Conservation (phyloP, 2,329 filamentous ascomycete species). For the Sarocladiaceae sp. region DNA sequence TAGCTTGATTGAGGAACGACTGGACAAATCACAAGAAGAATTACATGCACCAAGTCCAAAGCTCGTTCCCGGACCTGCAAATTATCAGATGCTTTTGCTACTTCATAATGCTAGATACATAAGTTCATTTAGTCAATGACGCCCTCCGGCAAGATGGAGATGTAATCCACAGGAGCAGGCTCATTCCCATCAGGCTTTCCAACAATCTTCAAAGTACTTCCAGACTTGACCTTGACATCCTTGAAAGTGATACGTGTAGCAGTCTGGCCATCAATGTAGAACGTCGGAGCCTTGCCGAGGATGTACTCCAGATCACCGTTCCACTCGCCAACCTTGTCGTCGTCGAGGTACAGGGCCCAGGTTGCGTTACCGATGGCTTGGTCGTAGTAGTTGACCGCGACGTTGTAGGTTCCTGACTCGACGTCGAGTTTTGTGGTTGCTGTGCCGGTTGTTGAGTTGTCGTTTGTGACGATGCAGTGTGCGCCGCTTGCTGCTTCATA, state of each 20-base stretch:
- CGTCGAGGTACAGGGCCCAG: constrained; percentile 52
- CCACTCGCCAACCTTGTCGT: constrained; percentile 52
- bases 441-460: constrained; percentile 39
- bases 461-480: constrained; percentile 50
- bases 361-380: constrained; percentile 51
- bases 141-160: constrained; percentile 55
- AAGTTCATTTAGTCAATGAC: constrained; percentile 43
- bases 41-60: neutral
- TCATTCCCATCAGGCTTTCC: constrained; percentile 57
- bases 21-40: neutral
- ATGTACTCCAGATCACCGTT: constrained; percentile 53
- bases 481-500: constrained; percentile 56
- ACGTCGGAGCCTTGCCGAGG: constrained; percentile 54
- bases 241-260: constrained; percentile 59
- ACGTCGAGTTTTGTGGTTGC: constrained; percentile 43
- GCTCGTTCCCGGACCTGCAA: neutral
- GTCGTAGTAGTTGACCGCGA: constrained; percentile 66
- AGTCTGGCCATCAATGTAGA: constrained; percentile 60
- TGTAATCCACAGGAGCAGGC: constrained; percentile 63
- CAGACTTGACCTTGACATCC: constrained; percentile 42
- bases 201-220: constrained; percentile 50
- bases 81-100: neutral
- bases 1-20: constrained; percentile 11
- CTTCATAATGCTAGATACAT: too few relatives aligned
- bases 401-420: constrained; percentile 51